Conservation (phyloP, 768 basidiomycete species). For the Xerocomellus amylosporus region DNA sequence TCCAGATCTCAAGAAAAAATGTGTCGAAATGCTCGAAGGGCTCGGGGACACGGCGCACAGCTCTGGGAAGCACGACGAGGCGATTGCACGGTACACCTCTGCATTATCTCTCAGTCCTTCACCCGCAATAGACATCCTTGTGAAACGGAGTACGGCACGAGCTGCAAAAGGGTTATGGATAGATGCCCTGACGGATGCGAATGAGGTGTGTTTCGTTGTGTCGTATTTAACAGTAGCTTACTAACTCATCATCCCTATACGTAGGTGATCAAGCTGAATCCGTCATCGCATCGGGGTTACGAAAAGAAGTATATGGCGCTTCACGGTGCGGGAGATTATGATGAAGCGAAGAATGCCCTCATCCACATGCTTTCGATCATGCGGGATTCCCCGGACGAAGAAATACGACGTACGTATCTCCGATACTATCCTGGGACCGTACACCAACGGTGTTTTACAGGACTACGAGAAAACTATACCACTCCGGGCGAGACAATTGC, state of each 20-base stretch:
- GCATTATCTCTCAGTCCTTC: neutral
- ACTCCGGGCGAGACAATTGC: too few species aligned
- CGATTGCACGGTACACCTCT: conserved; percentile 1
- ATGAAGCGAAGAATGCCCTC: neutral
- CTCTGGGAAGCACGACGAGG: neutral
- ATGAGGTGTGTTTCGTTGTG: too few species aligned
- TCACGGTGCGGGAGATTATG: neutral
- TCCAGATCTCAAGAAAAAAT: neutral
- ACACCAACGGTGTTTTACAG: too few species aligned
- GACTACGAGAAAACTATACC: too few species aligned
- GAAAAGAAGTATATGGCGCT: neutral
- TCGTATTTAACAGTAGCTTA: too few species aligned
- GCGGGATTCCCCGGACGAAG: neutral
- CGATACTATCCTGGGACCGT: too few species aligned
- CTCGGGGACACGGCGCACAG: neutral
- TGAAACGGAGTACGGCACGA: too few species aligned
- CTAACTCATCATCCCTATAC: neutral
- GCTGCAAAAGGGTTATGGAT: too few species aligned
- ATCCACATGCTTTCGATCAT: neutral
- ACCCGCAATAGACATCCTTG: too few species aligned
- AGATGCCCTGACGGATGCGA: too few species aligned
- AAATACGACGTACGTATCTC: too few species aligned
- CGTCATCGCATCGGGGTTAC: neutral
- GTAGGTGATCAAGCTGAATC: neutral
- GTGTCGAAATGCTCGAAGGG: neutral